Percentiles rank a stretch among this genome's conserved stretches.
Conservation (phyloP, 2,329 filamentous ascomycete genomes). For the Colletotrichum zoysiae region DNA sequence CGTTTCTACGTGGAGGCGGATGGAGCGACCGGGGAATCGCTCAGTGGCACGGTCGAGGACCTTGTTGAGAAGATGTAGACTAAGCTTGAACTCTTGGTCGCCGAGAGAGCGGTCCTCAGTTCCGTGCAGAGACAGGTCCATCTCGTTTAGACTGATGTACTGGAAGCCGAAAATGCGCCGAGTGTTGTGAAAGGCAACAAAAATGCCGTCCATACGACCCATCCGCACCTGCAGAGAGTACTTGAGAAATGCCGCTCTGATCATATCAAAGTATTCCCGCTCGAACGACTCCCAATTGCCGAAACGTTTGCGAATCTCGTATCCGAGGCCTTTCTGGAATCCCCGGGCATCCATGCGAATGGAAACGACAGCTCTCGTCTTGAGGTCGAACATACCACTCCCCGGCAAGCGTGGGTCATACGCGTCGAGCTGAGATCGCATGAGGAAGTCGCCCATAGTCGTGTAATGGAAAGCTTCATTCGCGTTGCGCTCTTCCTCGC, state of each 20-base stretch:
- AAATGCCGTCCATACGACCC: slow-evolving; percentile 98
- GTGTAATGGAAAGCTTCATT: slow-evolving; percentile 91
- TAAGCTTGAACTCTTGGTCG: slow-evolving; percentile 87
- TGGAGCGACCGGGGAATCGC: slow-evolving; percentile 79
- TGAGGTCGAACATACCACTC: slow-evolving; percentile 94
- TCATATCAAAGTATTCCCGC: slow-evolving; percentile 97
- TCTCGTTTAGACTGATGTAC: slow-evolving; percentile 87
- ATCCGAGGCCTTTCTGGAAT: slow-evolving; percentile 82
- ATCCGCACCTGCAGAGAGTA: slow-evolving; percentile 97
- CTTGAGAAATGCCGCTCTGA: slow-evolving; percentile 92
- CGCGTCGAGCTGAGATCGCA: slow-evolving; percentile 95
- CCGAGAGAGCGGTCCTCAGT: slow-evolving; percentile 76
- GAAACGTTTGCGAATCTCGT: slow-evolving; percentile 82
- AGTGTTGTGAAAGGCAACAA: slow-evolving; percentile 96
- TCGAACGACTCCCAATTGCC: slow-evolving; percentile 94
- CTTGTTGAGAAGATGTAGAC: slow-evolving; percentile 82
- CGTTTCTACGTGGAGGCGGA: slow-evolving; percentile 87
- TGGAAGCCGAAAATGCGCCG: slow-evolving; percentile 98
- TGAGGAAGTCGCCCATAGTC: slow-evolving; percentile 86
- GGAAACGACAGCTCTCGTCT: slow-evolving; percentile 91
- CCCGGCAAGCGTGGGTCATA: slow-evolving; percentile 88
- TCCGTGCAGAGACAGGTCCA: slow-evolving; percentile 92
- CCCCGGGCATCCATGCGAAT: slow-evolving; percentile 87
- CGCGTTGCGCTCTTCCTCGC: slow-evolving; percentile 77
- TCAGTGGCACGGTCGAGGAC: slow-evolving; percentile 80